phyloP scores from a whole-genome alignment of 352 stramenopile species.

The Pythium rishiriense region DNA sequence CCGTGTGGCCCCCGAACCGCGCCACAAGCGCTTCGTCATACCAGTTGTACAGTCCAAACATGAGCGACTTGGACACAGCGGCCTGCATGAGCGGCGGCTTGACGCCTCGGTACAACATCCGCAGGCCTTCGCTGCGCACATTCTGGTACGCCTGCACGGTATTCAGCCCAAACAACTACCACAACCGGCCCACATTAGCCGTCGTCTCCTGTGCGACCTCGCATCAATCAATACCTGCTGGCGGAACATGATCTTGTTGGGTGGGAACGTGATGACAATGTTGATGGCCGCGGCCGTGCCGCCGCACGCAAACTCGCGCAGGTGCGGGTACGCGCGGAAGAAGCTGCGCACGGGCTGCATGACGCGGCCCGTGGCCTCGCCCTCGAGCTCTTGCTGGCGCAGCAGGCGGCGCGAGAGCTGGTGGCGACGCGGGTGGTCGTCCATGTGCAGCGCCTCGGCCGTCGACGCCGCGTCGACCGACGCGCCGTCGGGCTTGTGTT shows the following conservation, averaged over 20 bases:
- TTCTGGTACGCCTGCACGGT: conserved; percentile 73
- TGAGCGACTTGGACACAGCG: conserved; percentile 86
- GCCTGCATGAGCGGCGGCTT: conserved; percentile 83
- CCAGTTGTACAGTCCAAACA: conserved; percentile 91
- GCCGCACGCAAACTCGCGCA: conserved; percentile 83
- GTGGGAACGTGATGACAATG: conserved; percentile 85
- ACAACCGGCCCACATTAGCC: conserved; percentile 21
- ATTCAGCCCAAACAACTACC: conserved; percentile 76
- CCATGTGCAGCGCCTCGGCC: neutral
- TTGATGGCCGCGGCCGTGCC: conserved; percentile 84
- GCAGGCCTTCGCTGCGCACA: conserved; percentile 54
- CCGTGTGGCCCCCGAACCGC: conserved; percentile 41
- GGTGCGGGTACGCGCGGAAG: conserved; percentile 60
- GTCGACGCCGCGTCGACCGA: neutral
- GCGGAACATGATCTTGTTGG: conserved; percentile 91
- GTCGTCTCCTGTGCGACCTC: neutral
- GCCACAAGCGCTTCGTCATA: conserved; percentile 65
- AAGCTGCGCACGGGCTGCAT: conserved; percentile 31
- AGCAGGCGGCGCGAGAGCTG: conserved; percentile 12
- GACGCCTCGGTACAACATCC: conserved; percentile 82
- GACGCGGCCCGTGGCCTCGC: neutral
- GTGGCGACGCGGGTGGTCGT: conserved; percentile 15
- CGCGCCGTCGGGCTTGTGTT: neutral
- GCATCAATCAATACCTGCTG: conserved; percentile 59
- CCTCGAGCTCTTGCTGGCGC: conserved; percentile 4